Evolutionary conservation across 306 rosid genomes (phyloP), one percentile per base, ranked within the genome.

Genomic region (Purshia tridentata): DNA sequence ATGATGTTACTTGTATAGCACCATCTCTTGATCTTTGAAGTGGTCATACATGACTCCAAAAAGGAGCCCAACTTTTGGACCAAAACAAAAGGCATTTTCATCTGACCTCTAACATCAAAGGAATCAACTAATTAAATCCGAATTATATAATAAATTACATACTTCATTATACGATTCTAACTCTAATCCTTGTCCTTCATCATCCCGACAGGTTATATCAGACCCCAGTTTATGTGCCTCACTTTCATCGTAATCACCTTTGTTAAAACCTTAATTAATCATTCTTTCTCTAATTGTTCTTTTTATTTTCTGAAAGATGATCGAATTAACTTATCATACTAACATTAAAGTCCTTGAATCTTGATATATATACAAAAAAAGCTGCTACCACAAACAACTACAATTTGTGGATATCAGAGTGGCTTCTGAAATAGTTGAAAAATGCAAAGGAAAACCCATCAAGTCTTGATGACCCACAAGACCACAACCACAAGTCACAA

Each of bases 181-280:
- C 45, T 80, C 50, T 57, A 70, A 76, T 70, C 76, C 39, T 55
- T 84, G 86, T 81, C 86, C 77, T 75, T 87, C 83, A 79, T 86
- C 55, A 82, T 84, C 77, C 92, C 89, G 83, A 84, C 90, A 89
- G 82, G 20, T 60, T 72, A 62, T 76, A 65, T 70, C 67, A 81
- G 56, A 73, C 61, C 76, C 65, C 79, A 76, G 74, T 81, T 77
- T 77, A 83, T 67, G 6, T 77, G 80, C 84, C 69, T 81, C 83
- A 82, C 83, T 67, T 76, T 81, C 80, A 81, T 79, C 76, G 70
- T 77, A 87, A 85, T 80, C 81, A 51, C 80, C 78, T 84, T 87
- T 81, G 35, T 76, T 53, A 52, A 51, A 77, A 68, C 63, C 57
- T 62, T 66, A 75, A 83, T 62, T 66, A 75, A 83, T 78, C 58